Evolutionary conservation across 108 stramenopile species (phyloP), one percentile per base, ranked within the genome.

Genomic region (Skeletonema potamos): DNA sequence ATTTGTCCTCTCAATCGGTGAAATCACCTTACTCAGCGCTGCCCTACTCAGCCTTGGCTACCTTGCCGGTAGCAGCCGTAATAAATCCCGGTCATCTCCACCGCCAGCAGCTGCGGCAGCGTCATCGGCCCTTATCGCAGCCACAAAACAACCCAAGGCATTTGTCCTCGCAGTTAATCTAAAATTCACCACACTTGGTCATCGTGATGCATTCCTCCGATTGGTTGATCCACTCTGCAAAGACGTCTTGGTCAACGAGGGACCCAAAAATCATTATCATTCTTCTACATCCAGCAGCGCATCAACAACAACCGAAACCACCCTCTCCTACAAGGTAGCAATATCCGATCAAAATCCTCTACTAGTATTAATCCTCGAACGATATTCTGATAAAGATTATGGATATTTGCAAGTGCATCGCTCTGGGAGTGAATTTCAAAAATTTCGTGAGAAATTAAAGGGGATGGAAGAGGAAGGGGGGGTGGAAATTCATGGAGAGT

Each of bases 331-430:
- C 66, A 80, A 88, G 73, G 80, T 86, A 20, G 68, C 86, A 4
- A 44, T 73, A 20, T 84, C 82, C n/a, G 86, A 91, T 46, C 78
- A 82, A 44, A 73, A 88, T 62, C 82, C 81, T 12, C 72, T 87
- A n/a, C 55, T 62, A 59, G 82, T 87, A 6, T 13, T 85, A 32
- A 18, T 91, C 13, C 15, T 88, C 37, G 90, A 91, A 54, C 84
- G 90, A 30, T 91, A 91, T 60, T 37, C 46, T n/a, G 83, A 88
- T 68, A 91, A 91, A 64, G 83, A 87, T 5, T 22, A 77, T 22
- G 86, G 82, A 2, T 91, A 79, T 70, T 66, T 87, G 46, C 41
- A 77, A 18, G 59, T 87, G 1, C 90, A 91, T 63, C 70, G 62
- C 34, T 82, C 74, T 1, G 83, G 85, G 1, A 65, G 41, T 22